A percentile compares a stretch with the other conserved stretches of the same genome.
Evolutionary conservation across 768 basidiomycete genomes (phyloP).

Genomic region (Lactarius akahatsu): DNA sequence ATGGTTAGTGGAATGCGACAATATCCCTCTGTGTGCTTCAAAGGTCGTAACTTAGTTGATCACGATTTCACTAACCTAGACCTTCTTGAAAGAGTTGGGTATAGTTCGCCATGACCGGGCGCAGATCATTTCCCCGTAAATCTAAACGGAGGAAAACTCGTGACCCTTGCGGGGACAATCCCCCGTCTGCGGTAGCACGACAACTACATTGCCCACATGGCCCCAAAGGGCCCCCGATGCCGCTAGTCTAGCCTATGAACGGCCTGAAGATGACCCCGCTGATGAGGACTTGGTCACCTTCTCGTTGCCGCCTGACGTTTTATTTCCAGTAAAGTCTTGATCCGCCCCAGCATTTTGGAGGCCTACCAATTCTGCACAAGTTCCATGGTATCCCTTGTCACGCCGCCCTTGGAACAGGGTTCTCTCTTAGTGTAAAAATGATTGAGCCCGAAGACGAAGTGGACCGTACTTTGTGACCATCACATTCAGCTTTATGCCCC

Average conservation of each 20-base stretch:
- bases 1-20: neutral
- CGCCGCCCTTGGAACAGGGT: neutral
- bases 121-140: neutral
- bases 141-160: neutral
- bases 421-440: neutral
- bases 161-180: neutral
- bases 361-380: neutral
- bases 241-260: too few relatives aligned
- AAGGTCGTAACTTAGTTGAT: neutral
- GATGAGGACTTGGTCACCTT: neutral
- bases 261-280: neutral
- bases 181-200: neutral
- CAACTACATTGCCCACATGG: too few relatives aligned
- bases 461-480: neutral
- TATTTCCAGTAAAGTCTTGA: neutral
- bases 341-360: neutral
- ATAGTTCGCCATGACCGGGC: neutral
- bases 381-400: neutral
- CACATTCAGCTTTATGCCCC: too few relatives aligned
- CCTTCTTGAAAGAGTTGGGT: neutral
- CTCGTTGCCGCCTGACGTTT: neutral
- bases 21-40: neutral
- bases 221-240: too few relatives aligned
- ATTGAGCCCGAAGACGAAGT: neutral
- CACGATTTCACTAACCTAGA: neutral